Percentiles rank a stretch among this genome's conserved stretches.
phyloP scores from a whole-genome alignment of 495 filamentous ascomycete species.

The Penicillium mononematosum region DNA sequence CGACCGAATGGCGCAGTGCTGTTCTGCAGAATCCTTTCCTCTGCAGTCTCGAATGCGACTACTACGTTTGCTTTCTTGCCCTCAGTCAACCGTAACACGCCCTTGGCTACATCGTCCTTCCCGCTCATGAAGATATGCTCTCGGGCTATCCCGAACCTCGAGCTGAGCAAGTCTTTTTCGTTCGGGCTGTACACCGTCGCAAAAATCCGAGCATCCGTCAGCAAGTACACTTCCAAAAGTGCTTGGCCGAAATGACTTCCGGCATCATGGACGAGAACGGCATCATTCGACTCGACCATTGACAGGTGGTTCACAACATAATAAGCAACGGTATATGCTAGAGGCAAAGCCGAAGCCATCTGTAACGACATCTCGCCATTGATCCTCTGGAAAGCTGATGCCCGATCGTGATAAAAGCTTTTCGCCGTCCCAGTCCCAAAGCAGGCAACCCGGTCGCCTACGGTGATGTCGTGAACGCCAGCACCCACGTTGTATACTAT shows the following conservation, averaged over 20 bases:
- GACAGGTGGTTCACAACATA: conserved; percentile 12
- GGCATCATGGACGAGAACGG: conserved; percentile 9
- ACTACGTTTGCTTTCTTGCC: conserved; percentile 11
- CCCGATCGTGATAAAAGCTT: conserved; percentile 20
- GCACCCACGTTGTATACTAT: conserved; percentile 34
- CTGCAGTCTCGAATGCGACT: background rate
- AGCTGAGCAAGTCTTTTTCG: conserved; percentile 2
- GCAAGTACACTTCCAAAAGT: conserved; percentile 12
- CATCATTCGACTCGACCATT: background rate
- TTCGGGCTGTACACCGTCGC: background rate
- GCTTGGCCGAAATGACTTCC: conserved; percentile 17
- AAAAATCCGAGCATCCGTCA: background rate
- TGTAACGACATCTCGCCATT: conserved; percentile 14
- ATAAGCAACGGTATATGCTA: conserved; percentile 18
- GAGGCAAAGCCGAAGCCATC: conserved; percentile 13
- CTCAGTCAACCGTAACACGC: conserved; percentile 4
- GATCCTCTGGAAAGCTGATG: conserved; percentile 24
- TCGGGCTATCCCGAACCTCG: conserved; percentile 3
- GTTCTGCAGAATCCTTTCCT: background rate
- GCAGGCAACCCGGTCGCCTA: conserved; percentile 50
- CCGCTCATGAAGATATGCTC: conserved; percentile 9
- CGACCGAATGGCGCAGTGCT: conserved; percentile 18
- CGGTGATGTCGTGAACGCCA: conserved; percentile 27
- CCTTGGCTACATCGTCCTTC: conserved; percentile 1
- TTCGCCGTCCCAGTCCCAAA: conserved; percentile 25